These are phyloP conservation scores for Phaeotremella fagi DNA, from an alignment of 768 basidiomycete genomes.

Conservation along the genomic window DNA sequence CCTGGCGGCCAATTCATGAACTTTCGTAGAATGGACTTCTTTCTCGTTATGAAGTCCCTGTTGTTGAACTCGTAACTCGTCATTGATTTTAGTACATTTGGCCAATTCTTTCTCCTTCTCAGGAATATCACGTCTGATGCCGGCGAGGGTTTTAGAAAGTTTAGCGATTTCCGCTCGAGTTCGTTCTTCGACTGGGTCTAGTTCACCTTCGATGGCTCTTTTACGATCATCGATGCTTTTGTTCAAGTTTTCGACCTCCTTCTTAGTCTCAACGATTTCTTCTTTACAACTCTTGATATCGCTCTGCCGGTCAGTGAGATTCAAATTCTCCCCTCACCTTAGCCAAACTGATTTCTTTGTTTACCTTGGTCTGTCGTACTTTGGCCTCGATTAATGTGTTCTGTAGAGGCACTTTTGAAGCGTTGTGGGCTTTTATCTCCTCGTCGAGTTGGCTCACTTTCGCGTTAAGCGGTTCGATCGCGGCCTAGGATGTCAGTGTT, in stretches of 20 bases:
- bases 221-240: not conserved
- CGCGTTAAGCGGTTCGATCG: slow-evolving; percentile 2
- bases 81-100: not conserved
- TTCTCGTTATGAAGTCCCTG: not conserved
- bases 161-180: not conserved
- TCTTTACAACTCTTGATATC: slow-evolving; percentile 54
- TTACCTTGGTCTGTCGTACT: not conserved
- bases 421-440: not conserved
- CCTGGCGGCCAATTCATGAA: not conserved
- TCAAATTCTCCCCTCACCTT: slow-evolving; percentile 1
- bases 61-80: not conserved
- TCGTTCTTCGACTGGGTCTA: not conserved
- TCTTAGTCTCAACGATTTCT: slow-evolving; percentile 49
- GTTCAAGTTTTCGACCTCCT: slow-evolving; percentile 1
- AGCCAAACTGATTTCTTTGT: slow-evolving; percentile 1
- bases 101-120: not conserved
- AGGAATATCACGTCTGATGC: not conserved
- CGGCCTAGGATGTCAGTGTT: slow-evolving; percentile 1
- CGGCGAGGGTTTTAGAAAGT: not conserved
- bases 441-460: not conserved
- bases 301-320: not conserved
- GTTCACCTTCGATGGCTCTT: not conserved
- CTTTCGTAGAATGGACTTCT: not conserved
- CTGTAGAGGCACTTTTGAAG: not conserved
- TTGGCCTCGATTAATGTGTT: slow-evolving; percentile 3